These are phyloP conservation scores for Diphasiastrum complanatum DNA, from an alignment of 83 land plant genomes.

Conservation along the genomic window DNA sequence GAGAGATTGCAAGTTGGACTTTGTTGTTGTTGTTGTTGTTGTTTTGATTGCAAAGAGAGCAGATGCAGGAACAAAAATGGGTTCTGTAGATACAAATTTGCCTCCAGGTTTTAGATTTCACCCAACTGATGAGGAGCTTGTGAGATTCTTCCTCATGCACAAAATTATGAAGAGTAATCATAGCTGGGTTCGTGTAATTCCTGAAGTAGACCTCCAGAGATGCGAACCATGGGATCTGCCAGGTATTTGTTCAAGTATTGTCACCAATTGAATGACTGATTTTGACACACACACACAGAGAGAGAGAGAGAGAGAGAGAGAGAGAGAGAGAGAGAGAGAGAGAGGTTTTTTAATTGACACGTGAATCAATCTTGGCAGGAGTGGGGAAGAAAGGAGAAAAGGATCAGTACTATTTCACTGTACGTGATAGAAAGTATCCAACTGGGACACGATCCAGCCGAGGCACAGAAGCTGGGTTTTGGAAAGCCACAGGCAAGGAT, in stretches of 20 bases:
- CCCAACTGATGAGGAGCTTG: conserved; percentile 44
- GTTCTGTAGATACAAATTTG: no score
- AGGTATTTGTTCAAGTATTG: conserved; percentile 6
- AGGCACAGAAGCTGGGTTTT: conserved; percentile 46
- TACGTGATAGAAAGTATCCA: conserved; percentile 25
- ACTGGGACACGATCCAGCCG: conserved; percentile 29
- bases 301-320: no score
- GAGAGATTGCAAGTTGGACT: no score
- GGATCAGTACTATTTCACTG: neutral
- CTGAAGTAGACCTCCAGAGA: conserved; percentile 42
- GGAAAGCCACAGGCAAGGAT: conserved; percentile 46
- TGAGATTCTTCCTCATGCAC: conserved; percentile 25
- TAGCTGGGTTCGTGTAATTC: conserved; percentile 30
- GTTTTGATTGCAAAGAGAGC: no score
- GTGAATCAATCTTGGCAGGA: no score
- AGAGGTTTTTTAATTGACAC: no score
- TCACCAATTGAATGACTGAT: neutral
- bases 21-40: no score
- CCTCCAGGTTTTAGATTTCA: no score
- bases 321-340: no score
- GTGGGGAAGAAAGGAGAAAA: no score
- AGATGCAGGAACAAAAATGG: no score
- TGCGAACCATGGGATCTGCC: conserved; percentile 46
- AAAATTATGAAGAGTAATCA: conserved; percentile 31
- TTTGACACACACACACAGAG: no score